Conservation (phyloP, 352 stramenopile genomes). For the Globisporangium nodosum region DNA sequence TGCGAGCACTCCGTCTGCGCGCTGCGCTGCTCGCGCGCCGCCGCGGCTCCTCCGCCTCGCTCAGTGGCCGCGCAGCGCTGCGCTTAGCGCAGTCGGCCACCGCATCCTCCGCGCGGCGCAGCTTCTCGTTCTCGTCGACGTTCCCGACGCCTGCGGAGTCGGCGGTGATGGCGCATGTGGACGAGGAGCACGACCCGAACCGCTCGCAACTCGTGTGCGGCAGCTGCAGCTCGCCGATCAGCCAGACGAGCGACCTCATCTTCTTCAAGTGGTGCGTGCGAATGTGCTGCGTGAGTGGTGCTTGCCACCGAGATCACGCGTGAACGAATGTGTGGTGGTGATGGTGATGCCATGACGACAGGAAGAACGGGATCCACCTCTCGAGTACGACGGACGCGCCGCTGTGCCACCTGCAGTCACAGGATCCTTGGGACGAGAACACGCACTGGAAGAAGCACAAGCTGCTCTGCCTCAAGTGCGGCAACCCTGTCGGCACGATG, state of each 20-base stretch:
- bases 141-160: conserved; percentile 55
- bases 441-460: conserved; percentile 56
- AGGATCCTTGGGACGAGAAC: conserved; percentile 30
- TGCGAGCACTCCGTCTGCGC: conserved; percentile 11
- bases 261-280: conserved; percentile 67
- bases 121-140: conserved; percentile 23
- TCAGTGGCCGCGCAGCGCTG: background rate
- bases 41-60: background rate
- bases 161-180: conserved; percentile 27
- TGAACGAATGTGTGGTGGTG: background rate
- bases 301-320: background rate
- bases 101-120: conserved; percentile 1
- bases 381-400: conserved; percentile 59
- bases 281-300: background rate
- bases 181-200: conserved; percentile 28
- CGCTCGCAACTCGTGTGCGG: conserved; percentile 54
- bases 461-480: conserved; percentile 63
- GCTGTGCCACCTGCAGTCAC: conserved; percentile 45
- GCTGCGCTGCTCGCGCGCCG: conserved; percentile 3
- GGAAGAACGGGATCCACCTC: conserved; percentile 65
- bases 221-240: conserved; percentile 61
- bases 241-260: conserved; percentile 55
- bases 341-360: conserved; percentile 6
- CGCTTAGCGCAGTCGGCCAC: background rate
- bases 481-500: conserved; percentile 53